phyloP scores from a whole-genome alignment of 352 stramenopile species.

The Pythium biforme region DNA sequence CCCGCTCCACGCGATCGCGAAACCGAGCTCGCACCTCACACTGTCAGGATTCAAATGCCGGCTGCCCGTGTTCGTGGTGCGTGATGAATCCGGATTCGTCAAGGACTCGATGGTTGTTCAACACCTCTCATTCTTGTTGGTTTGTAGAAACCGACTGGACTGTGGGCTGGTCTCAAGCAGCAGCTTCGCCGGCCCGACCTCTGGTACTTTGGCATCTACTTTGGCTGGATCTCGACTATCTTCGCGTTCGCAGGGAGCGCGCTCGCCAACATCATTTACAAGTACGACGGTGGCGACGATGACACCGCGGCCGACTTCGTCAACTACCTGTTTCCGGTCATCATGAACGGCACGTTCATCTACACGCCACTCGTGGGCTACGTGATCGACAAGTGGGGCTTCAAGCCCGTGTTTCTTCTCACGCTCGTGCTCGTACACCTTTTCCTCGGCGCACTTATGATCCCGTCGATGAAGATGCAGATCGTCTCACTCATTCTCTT shows the following conservation, averaged over 20 bases:
- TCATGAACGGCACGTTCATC: conserved; percentile 74
- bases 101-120: neutral
- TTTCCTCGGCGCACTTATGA: conserved; percentile 50
- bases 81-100: neutral
- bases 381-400: conserved; percentile 68
- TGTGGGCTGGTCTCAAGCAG: conserved; percentile 48
- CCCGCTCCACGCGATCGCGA: conserved; percentile 26
- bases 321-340: conserved; percentile 59
- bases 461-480: conserved; percentile 56
- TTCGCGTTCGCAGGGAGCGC: conserved; percentile 71
- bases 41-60: conserved; percentile 26
- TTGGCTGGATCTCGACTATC: conserved; percentile 75
- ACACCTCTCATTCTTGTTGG: neutral
- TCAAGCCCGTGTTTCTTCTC: conserved; percentile 60
- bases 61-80: conserved; percentile 7
- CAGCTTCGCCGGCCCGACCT: conserved; percentile 49
- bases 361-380: conserved; percentile 70
- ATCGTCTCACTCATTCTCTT: conserved; percentile 70
- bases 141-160: conserved; percentile 47
- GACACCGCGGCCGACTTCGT: conserved; percentile 46
- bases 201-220: conserved; percentile 72
- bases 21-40: conserved; percentile 29
- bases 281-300: conserved; percentile 29
- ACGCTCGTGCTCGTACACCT: conserved; percentile 59
- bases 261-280: conserved; percentile 62